A percentile compares a stretch with the other conserved stretches of the same genome.
Evolutionary conservation across 768 basidiomycete genomes (phyloP).

Genomic region (Psilocybe tampanensis): DNA sequence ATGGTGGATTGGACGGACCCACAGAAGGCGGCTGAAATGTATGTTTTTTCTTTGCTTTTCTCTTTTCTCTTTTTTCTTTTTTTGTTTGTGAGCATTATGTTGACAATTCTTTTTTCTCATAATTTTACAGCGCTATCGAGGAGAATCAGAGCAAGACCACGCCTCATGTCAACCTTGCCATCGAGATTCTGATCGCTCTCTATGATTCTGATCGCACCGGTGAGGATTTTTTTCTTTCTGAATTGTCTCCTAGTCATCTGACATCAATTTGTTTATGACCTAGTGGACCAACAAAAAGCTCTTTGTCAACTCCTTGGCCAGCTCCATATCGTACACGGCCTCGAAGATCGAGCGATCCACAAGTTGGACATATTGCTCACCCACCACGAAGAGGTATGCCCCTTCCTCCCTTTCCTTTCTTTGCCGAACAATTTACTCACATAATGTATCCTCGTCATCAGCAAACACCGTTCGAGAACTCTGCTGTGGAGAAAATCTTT

Average conservation of each 20-base stretch:
- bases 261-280: not conserved
- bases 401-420: too few relatives aligned
- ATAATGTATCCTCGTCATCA: too few relatives aligned
- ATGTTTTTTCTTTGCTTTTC: slow-evolving; percentile 16
- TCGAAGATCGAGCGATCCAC: slow-evolving; percentile 41
- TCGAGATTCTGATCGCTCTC: slow-evolving; percentile 52
- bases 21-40: slow-evolving; percentile 59
- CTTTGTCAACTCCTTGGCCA: slow-evolving; percentile 67
- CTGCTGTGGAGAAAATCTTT: slow-evolving; percentile 54
- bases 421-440: too few relatives aligned
- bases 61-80: not conserved
- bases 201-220: slow-evolving; percentile 51
- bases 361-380: slow-evolving; percentile 49
- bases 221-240: slow-evolving; percentile 20
- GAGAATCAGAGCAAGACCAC: slow-evolving; percentile 20
- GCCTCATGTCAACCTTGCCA: slow-evolving; percentile 60
- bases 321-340: slow-evolving; percentile 48
- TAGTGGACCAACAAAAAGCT: slow-evolving; percentile 64
- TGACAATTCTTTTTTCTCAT: too few relatives aligned
- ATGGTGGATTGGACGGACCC: slow-evolving; percentile 91
- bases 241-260: not conserved
- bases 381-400: slow-evolving; percentile 51
- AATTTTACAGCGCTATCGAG: slow-evolving; percentile 18
- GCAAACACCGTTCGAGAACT: slow-evolving; percentile 63
- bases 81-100: not conserved